phyloP scores from a whole-genome alignment of 148 eudicot species.

The Vaccinium vitisidaea region DNA sequence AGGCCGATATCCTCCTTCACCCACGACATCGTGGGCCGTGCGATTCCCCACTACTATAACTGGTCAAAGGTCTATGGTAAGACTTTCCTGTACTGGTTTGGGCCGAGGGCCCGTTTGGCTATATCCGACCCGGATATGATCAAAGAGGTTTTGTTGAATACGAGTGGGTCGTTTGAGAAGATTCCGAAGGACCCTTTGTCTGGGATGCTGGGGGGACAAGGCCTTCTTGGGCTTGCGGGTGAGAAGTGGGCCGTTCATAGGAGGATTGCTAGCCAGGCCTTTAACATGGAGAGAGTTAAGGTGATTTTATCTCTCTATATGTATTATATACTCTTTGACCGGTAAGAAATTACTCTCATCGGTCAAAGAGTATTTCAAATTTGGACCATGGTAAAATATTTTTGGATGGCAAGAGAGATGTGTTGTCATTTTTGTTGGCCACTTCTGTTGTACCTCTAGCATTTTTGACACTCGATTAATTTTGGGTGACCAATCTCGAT shows the following conservation, averaged over 20 bases:
- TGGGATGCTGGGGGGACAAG: conserved; percentile 49
- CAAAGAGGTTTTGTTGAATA: conserved; percentile 51
- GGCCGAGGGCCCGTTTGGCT: conserved; percentile 58
- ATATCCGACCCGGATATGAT: conserved; percentile 58
- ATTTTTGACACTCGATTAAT: too few relatives aligned
- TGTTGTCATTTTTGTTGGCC: too few relatives aligned
- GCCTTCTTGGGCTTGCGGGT: conserved; percentile 58
- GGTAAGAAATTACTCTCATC: too few relatives aligned
- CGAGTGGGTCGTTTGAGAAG: conserved; percentile 37
- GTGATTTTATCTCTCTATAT: background rate
- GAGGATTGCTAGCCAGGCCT: conserved; percentile 60
- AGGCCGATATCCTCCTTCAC: conserved; percentile 32
- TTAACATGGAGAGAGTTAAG: conserved; percentile 60
- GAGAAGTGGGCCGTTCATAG: conserved; percentile 71
- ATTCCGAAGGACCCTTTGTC: conserved; percentile 46
- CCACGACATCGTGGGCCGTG: conserved; percentile 50
- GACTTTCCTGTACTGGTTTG: conserved; percentile 74
- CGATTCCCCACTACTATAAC: conserved; percentile 53
- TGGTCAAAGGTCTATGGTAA: conserved; percentile 67
- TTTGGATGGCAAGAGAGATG: too few relatives aligned
- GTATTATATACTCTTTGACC: too few relatives aligned
- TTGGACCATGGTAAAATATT: too few relatives aligned
- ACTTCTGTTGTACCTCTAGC: too few relatives aligned
- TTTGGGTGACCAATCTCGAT: too few relatives aligned
- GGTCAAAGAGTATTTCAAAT: too few relatives aligned